A percentile compares a stretch with the other conserved stretches of the same genome.
phyloP scores from a whole-genome alignment of 495 filamentous ascomycete species.

The Talaromyces thailandensis region DNA sequence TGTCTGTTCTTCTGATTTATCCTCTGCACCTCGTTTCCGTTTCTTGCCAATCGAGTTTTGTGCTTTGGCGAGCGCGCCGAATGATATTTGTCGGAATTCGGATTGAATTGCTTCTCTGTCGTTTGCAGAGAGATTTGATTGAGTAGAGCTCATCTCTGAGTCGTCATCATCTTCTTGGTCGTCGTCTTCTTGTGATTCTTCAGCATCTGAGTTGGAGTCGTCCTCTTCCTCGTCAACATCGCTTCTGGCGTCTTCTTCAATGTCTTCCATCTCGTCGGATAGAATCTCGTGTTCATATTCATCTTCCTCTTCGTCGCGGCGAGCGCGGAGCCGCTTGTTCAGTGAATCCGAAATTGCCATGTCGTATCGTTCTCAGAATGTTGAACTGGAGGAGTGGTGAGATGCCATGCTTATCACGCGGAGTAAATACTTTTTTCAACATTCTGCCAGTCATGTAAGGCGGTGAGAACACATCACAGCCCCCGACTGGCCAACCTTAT shows the following conservation, averaged over 20 bases:
- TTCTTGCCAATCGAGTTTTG: conserved; percentile 54
- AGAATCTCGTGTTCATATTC: conserved; percentile 27
- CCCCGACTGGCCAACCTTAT: neutral
- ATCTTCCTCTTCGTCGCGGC: conserved; percentile 45
- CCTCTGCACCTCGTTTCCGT: conserved; percentile 17
- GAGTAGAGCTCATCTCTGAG: conserved; percentile 17
- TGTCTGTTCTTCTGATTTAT: neutral
- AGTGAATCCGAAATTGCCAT: conserved; percentile 44
- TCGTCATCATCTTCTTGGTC: conserved; percentile 17
- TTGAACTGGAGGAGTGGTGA: neutral
- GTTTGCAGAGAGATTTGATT: neutral
- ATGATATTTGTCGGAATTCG: conserved; percentile 54
- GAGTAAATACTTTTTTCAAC: neutral
- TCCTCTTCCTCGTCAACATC: conserved; percentile 20
- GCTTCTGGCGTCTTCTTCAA: conserved; percentile 13
- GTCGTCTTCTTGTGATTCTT: conserved; percentile 18
- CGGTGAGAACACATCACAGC: conserved; percentile 10
- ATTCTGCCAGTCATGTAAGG: conserved; percentile 9
- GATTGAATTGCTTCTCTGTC: conserved; percentile 32
- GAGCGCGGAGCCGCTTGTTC: conserved; percentile 50
- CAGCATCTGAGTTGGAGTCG: conserved; percentile 22
- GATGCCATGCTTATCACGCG: neutral
- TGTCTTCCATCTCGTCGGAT: conserved; percentile 15
- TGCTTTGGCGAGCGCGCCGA: conserved; percentile 80
- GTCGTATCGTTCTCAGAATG: neutral